Percentiles rank a stretch among this genome's conserved stretches.
Conservation (phyloP, 2,329 filamentous ascomycete species). For the Camillea tinctor region DNA sequence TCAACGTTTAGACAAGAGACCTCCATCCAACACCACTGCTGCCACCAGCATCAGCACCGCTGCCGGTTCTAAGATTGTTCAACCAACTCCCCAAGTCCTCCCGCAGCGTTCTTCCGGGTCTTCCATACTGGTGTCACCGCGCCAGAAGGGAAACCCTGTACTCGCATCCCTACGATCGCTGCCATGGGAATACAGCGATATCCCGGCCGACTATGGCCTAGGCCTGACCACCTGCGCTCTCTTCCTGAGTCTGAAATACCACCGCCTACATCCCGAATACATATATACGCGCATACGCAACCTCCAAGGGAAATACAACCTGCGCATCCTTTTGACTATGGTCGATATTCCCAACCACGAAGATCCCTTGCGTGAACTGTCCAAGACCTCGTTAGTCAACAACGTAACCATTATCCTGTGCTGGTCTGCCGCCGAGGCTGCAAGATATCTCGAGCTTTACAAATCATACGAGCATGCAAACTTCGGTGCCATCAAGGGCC, state of each 20-base stretch:
- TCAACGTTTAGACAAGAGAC: constrained; percentile 54
- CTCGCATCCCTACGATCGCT: constrained; percentile 77
- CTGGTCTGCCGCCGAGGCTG: constrained; percentile 93
- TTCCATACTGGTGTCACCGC: constrained; percentile 83
- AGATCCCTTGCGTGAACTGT: constrained; percentile 82
- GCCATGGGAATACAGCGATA: constrained; percentile 96
- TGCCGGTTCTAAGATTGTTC: constrained; percentile 61
- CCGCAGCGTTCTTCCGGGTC: constrained; percentile 64
- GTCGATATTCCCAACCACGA: constrained; percentile 96
- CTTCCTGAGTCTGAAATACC: constrained; percentile 94
- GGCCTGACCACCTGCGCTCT: constrained; percentile 85
- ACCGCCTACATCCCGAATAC: constrained; percentile 95
- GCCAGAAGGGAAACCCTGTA: constrained; percentile 94
- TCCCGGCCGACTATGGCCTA: constrained; percentile 89
- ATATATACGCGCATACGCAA: constrained; percentile 90
- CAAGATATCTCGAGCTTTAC: constrained; percentile 89
- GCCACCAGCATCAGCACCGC: constrained; percentile 25
- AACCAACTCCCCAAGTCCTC: constrained; percentile 86
- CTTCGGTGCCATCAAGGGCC: constrained; percentile 79
- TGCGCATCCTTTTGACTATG: constrained; percentile 84
- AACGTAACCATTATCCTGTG: constrained; percentile 89
- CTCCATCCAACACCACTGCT: constrained; percentile 36
- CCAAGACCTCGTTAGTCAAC: constrained; percentile 89
- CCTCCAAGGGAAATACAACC: constrained; percentile 79
- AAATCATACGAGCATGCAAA: constrained; percentile 88